A percentile compares a stretch with the other conserved stretches of the same genome.
phyloP scores from a whole-genome alignment of 805 yeast genomes.

The Wickerhamomyces chaumierensis region DNA sequence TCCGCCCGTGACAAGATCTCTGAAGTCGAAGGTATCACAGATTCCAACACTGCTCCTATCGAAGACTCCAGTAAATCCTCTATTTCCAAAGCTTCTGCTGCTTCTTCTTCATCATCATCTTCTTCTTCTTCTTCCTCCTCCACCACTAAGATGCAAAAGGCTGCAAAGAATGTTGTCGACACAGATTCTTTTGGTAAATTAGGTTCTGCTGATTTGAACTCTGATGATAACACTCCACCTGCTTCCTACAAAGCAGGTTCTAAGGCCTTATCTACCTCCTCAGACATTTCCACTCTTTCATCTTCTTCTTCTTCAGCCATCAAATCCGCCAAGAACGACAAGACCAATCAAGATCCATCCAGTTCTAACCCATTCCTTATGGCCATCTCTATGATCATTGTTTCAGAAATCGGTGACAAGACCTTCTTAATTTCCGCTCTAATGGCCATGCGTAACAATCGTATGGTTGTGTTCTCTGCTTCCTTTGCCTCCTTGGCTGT shows the following conservation, averaged over 20 bases:
- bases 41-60: constrained; percentile 14
- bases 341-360: neutral
- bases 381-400: constrained; percentile 82
- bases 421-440: constrained; percentile 93
- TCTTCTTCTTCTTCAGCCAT: neutral
- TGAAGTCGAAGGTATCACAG: constrained; percentile 1
- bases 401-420: constrained; percentile 96
- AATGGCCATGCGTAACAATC: constrained; percentile 93
- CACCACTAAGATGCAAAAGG: neutral
- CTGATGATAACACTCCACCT: neutral
- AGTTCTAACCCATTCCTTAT: constrained; percentile 43
- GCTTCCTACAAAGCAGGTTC: too few species aligned
- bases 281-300: neutral
- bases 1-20: neutral
- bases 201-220: neutral
- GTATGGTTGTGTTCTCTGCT: constrained; percentile 76
- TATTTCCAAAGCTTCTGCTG: too few species aligned
- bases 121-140: too few species aligned
- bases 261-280: too few species aligned
- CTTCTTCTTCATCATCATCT: too few species aligned
- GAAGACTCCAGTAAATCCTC: constrained; percentile 5
- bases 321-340: neutral
- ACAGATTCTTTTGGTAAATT: neutral
- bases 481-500: constrained; percentile 76
- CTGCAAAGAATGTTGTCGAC: neutral